Conservation (phyloP, 2,329 filamentous ascomycete genomes). For the Stagonosporopsis tanaceti region DNA sequence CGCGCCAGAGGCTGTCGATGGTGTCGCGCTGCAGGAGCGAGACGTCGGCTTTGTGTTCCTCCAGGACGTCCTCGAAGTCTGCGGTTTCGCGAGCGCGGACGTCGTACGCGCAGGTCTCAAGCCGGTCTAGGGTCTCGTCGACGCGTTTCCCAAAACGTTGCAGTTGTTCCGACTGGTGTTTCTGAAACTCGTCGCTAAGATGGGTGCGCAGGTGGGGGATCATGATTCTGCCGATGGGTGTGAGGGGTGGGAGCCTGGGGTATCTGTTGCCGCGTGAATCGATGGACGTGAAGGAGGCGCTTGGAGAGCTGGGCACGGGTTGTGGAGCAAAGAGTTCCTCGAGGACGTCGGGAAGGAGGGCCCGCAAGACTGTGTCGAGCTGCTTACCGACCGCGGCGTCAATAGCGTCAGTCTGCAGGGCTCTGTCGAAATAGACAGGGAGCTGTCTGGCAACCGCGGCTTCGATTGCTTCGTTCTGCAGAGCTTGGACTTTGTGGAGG, state of each 20-base stretch:
- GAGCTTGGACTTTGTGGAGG: too few species aligned
- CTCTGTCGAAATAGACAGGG: not conserved
- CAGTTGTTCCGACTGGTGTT: not conserved
- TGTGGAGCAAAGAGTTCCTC: not conserved
- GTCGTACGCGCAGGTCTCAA: too few species aligned
- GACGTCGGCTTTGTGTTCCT: too few species aligned
- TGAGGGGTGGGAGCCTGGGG: not conserved
- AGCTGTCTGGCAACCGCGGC: slow-evolving; percentile 3
- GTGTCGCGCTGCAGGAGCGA: too few species aligned
- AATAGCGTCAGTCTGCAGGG: not conserved
- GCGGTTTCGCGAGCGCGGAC: too few species aligned
- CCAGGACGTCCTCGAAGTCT: too few species aligned
- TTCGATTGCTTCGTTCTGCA: not conserved
- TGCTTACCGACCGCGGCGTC: not conserved
- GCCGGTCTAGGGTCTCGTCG: too few species aligned
- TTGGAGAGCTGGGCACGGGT: not conserved
- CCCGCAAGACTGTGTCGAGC: not conserved
- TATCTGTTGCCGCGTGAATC: not conserved
- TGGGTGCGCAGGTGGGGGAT: not conserved
- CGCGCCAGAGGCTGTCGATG: too few species aligned
- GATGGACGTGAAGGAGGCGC: not conserved
- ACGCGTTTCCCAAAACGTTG: not conserved
- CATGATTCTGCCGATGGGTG: not conserved
- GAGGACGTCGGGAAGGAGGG: not conserved
- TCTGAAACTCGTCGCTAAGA: not conserved